Conservation (phyloP, 257 asterid species). For the Oldenlandia corymbosa region DNA sequence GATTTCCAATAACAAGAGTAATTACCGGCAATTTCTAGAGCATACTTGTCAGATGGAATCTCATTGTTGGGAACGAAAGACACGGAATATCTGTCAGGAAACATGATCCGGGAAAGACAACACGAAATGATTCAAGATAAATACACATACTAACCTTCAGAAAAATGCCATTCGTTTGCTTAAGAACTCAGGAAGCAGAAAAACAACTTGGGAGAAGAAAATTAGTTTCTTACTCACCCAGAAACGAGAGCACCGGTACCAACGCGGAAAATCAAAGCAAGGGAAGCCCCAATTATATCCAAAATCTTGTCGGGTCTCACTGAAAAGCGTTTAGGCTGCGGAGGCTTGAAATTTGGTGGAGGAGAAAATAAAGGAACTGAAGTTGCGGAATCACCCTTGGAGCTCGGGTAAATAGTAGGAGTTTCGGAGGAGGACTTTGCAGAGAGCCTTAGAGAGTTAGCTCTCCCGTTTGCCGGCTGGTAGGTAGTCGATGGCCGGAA, state of each 20-base stretch:
- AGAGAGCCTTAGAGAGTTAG: conserved; percentile 30
- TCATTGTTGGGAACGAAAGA: conserved; percentile 57
- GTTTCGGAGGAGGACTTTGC: conserved; percentile 40
- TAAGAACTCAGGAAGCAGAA: neutral
- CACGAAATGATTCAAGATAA: neutral
- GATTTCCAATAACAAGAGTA: neutral
- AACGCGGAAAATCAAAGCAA: conserved; percentile 75
- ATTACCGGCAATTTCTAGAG: conserved; percentile 77
- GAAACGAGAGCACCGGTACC: conserved; percentile 72
- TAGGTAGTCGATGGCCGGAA: conserved; percentile 36
- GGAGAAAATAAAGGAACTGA: conserved; percentile 41
- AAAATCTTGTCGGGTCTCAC: conserved; percentile 67
- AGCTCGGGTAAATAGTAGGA: conserved; percentile 17
- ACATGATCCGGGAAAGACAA: neutral
- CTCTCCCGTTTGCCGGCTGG: conserved; percentile 18
- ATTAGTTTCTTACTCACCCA: conserved; percentile 51
- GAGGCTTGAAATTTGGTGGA: conserved; percentile 78
- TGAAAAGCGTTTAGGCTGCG: conserved; percentile 74
- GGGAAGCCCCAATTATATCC: conserved; percentile 77
- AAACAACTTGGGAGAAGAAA: no score
- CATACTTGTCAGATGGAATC: conserved; percentile 72
- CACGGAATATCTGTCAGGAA: conserved; percentile 67
- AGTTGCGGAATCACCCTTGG: conserved; percentile 23
- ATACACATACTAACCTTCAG: neutral
- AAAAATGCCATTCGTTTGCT: neutral